Base-by-base conservation (phyloP, 768 basidiomycete genomes). In the Naganishia vaughanmartiniae region DNA sequence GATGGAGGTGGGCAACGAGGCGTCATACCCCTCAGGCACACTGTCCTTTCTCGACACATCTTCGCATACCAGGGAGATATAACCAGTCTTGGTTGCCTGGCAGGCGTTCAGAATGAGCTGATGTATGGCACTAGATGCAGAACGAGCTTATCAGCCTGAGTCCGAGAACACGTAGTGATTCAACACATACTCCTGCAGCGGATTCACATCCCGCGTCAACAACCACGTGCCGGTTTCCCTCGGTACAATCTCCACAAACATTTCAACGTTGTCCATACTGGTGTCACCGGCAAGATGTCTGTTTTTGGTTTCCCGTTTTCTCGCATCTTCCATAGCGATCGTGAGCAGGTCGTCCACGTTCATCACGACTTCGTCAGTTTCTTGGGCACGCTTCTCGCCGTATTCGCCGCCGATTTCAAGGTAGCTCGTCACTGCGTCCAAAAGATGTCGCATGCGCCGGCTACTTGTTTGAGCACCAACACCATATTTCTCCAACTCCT, bases 101-200 rank as follows among this genome's bases (percentile, higher is more conserved):
- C 75, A 73, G 6, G 79, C 74, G 58, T 80, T 80, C 56, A 74
- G 72, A 26, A 78, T 66, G 56, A 80, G 77, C 63, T 79, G 77
- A 39, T 67, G 55, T 26, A 80, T 48, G 11, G 77, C 77, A 46
- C 79, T 76, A 28, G 54, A 53, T 10, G 15, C 58, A 15, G 26
- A 34, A n/a, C 65, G 36, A 26, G 17, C n/a, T 10, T 30, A 2
- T 30, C 17, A 17, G 26, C 17, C 4, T 36, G 10, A n/a, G 1
- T 24, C 1, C 45, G 42, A 19, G 11, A 26, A 65, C 10, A 4
- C 24, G 3, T 12, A 19, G 19, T 28, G 24, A 21, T 6, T 58
- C 21, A 26, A 30, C 10, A 70, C 74, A 63, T 45, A 76, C 77
- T 73, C 60, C n/a, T 70, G 46, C 12, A 80, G 26, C 4, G 77